Evolutionary conservation across 495 filamentous ascomycete genomes (phyloP), one percentile per base, ranked within the genome.

Genomic region (Clavariopsis aquatica): DNA sequence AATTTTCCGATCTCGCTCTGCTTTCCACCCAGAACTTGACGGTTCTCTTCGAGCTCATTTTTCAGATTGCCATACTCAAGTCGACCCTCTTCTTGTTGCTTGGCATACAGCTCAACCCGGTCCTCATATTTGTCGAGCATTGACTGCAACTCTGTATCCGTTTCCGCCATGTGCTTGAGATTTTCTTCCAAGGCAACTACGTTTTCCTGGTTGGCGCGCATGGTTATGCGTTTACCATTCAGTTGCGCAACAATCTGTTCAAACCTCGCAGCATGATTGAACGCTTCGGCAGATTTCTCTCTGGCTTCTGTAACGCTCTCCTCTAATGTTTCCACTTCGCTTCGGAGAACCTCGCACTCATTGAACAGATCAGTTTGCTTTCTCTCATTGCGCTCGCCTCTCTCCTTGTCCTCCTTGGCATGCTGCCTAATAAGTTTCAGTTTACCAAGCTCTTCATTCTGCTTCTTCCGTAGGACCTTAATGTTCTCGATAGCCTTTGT

Each of bases 401-500:
- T 89, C 57, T 93, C 89, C 73, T 97, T 98, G 72, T 92, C 87
- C n/a, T 81, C 79, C 73, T 93, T 94, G 64, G 88, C 83, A 69
- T 90, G 84, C 31, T 86, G 80, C 68, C 96, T 90, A 64, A 84
- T 82, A 43, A 87, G 82, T 73, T 87, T 90, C 60, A 85, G 82
- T 43, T 87, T 82, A 7, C 74, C 81, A 15, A 98, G 80, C 38
- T 93, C 83, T 41, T 89, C 86, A 26, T 85, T 89, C 71, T 96
- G 87, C 59, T 82, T 87, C 75, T 98, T 98, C n/a, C 86, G 78
- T 20, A 97, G 75, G 24, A 80, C 65, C 72, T 94, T 96, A 74
- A 98, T 89, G 66, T 93, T 96, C 28, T 96, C 92, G 66, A 98
- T 96, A 4, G 92, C 94, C 70, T 96, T 97, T 46, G 92, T 96